Base-by-base conservation (phyloP, 306 rosid species). In the Trichosanthes cucumerina region DNA sequence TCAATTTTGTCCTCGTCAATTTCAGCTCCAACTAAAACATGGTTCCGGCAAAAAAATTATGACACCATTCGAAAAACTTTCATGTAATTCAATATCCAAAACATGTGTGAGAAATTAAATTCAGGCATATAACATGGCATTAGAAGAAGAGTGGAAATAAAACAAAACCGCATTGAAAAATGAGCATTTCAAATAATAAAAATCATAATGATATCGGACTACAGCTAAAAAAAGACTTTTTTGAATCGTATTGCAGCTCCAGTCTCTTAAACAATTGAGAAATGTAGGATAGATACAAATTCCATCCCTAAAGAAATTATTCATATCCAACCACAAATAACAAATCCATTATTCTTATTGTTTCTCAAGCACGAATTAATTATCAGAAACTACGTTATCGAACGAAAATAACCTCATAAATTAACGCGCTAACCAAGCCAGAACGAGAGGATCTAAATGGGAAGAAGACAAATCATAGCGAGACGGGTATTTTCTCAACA, bases 1-100 rank as follows among this genome's bases (percentile, higher is more conserved):
- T 86, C 84, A 66, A 91, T 82, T 78, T 38, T 88, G 1, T 80
- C 90, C 19, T 86, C 89, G 34, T 90, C 96, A 7, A 89, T 84
- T 24, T 91, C 93, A 41, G 83, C 87, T 70, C 97, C 97, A 86
- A 91, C 97, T 91, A 86, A 6, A 57, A 15, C 60, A 47, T 39
- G 63, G 26, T 3, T 73, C 15, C 18, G 1, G 3, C 1, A 60
- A 44, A 52, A 41, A n/a, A 59, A 33, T 38, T 19, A 59, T 11
- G 31, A 74, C 44, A 1, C 26, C 7, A 19, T 8, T 7, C 3
- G n/a, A 34, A 16, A 10, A 6, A 1, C 59, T 24, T 15, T 2
- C 21, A 44, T 14, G 39, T 72, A 72, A 49, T 19, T 74, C 62
- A 9, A 72, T 47, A 47, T 24, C 4, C 77, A 47, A 14, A 14